A percentile compares a stretch with the other conserved stretches of the same genome.
These are phyloP conservation scores for Cotoneaster glaucophyllus DNA, from an alignment of 306 rosid genomes.

Conservation along the genomic window DNA sequence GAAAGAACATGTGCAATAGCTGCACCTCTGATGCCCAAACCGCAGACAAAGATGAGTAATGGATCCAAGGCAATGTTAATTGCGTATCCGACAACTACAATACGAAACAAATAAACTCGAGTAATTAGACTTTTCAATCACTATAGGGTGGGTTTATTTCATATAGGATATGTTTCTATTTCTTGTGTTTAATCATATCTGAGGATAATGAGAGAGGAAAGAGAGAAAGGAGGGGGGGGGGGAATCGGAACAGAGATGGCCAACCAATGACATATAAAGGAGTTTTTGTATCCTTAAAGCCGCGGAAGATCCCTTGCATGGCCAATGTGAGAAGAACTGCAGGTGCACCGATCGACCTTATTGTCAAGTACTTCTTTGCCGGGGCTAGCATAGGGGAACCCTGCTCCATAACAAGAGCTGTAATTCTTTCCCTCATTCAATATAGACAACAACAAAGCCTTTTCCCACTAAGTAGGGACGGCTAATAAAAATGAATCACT, in stretches of 20 bases:
- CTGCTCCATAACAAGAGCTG: constrained; percentile 25
- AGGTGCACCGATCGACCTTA: constrained; percentile 91
- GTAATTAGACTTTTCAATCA: background rate
- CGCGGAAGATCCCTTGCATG: constrained; percentile 95
- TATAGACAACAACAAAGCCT: too few relatives aligned
- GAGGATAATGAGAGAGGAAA: background rate
- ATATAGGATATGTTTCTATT: background rate
- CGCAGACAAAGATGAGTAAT: constrained; percentile 60
- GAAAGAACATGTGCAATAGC: constrained; percentile 91
- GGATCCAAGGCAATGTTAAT: constrained; percentile 74
- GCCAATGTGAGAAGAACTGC: constrained; percentile 99
- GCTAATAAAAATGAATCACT: constrained; percentile 20
- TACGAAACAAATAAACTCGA: background rate
- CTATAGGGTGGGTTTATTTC: background rate
- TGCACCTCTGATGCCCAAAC: constrained; percentile 83
- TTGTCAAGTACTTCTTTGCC: constrained; percentile 64
- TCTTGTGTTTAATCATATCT: too few relatives aligned
- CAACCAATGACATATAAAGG: constrained; percentile 85
- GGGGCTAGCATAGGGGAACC: constrained; percentile 73
- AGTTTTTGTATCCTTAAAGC: constrained; percentile 92
- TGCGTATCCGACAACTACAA: constrained; percentile 59
- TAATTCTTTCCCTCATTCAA: background rate
- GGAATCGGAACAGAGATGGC: background rate
- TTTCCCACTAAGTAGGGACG: too few relatives aligned
- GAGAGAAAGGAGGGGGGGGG: rapidly evolving